Conservation (phyloP, 148 eudicot genomes). For the Rhododendron ovatum region DNA sequence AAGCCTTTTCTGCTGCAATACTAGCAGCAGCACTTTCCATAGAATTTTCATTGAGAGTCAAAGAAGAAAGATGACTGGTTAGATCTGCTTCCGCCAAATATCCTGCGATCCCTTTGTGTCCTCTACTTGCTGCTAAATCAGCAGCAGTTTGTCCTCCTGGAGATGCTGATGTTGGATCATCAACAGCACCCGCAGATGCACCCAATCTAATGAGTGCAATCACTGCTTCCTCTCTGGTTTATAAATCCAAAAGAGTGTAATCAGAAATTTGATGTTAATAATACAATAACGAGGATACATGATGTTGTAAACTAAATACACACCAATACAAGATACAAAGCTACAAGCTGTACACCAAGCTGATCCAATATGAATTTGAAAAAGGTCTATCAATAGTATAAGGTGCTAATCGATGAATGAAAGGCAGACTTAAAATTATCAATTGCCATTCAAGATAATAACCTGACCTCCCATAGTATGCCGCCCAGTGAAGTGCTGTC, state of each 20-base stretch:
- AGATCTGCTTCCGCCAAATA: constrained; percentile 64
- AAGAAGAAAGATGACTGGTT: constrained; percentile 43
- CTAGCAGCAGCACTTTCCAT: constrained; percentile 18
- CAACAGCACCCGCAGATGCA: constrained; percentile 54
- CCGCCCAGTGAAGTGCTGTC: constrained; percentile 91
- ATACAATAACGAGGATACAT: background rate
- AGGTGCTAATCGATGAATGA: background rate
- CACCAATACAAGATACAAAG: background rate
- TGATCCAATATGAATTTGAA: background rate
- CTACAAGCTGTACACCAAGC: background rate
- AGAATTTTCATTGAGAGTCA: constrained; percentile 36
- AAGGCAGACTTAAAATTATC: background rate
- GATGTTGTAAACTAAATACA: background rate
- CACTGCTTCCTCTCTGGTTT: constrained; percentile 53
- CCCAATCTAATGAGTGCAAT: constrained; percentile 51
- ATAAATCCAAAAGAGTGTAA: background rate
- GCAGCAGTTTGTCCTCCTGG: constrained; percentile 64
- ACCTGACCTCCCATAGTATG: constrained; percentile 60
- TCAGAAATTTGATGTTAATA: background rate
- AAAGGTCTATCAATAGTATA: background rate
- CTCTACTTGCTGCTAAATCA: constrained; percentile 61
- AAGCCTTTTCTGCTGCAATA: constrained; percentile 25
- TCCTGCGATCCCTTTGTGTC: constrained; percentile 71
- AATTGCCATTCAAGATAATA: background rate
- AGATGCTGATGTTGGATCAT: constrained; percentile 56